These are phyloP conservation scores for Moelleriella libera DNA, from an alignment of 2,329 filamentous ascomycete genomes.

Conservation along the genomic window DNA sequence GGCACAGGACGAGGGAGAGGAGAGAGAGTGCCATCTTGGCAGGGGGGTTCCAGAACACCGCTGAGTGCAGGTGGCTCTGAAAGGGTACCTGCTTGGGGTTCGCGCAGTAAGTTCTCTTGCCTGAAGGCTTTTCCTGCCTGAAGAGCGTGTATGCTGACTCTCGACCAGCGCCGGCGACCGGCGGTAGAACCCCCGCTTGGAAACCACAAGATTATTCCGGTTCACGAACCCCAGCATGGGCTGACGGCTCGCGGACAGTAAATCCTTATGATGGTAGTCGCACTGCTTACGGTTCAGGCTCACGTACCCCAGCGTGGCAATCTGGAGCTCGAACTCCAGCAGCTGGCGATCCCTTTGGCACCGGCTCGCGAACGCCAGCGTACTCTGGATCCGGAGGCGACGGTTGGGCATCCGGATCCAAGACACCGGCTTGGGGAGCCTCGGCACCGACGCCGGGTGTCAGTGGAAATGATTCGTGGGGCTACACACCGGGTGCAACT, in stretches of 20 bases:
- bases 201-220: slow-evolving; percentile 37
- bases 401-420: slow-evolving; percentile 53
- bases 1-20: slow-evolving; percentile 30
- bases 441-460: slow-evolving; percentile 45
- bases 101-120: slow-evolving; percentile 45
- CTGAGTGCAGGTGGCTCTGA: slow-evolving; percentile 45
- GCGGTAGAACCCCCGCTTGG: slow-evolving; percentile 50
- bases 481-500: slow-evolving; percentile 37
- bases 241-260: slow-evolving; percentile 50
- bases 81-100: slow-evolving; percentile 65
- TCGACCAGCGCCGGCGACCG: slow-evolving; percentile 35
- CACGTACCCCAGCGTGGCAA: slow-evolving; percentile 64
- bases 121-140: neutral
- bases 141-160: neutral
- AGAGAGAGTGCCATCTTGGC: slow-evolving; percentile 40
- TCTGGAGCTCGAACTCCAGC: slow-evolving; percentile 62
- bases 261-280: slow-evolving; percentile 61
- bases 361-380: slow-evolving; percentile 55
- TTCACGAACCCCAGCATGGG: slow-evolving; percentile 57
- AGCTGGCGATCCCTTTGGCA: slow-evolving; percentile 43
- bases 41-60: slow-evolving; percentile 54
- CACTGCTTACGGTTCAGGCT: slow-evolving; percentile 63
- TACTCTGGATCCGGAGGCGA: slow-evolving; percentile 39
- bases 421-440: slow-evolving; percentile 61
- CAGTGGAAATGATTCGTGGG: slow-evolving; percentile 45